Evolutionary conservation across 768 basidiomycete genomes (phyloP).

Genomic region (Trametes punicea): DNA sequence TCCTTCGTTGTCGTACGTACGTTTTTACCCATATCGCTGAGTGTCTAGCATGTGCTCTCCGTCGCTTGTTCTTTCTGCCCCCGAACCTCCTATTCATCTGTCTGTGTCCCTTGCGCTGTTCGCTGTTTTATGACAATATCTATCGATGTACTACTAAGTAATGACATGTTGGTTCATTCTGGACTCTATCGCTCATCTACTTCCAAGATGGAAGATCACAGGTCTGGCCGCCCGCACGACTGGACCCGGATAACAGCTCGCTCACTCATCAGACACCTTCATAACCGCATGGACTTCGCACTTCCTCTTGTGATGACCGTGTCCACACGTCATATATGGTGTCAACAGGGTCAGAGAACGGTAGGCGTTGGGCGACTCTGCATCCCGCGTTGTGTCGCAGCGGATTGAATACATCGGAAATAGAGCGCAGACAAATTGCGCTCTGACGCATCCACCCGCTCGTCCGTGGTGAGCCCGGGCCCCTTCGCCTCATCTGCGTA

Average conservation of each 20-base stretch:
- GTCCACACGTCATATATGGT: not conserved
- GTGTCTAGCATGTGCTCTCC: constrained; percentile 8
- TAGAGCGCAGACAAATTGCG: too few relatives aligned
- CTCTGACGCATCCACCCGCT: too few relatives aligned
- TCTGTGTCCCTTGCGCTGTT: not conserved
- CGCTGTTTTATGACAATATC: constrained; percentile 15
- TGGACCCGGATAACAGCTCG: not conserved
- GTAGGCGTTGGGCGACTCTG: too few relatives aligned
- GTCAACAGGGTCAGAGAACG: not conserved
- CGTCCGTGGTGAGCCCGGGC: not conserved
- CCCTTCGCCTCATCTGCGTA: not conserved
- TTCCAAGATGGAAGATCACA: not conserved
- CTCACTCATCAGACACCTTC: not conserved
- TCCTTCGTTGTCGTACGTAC: not conserved
- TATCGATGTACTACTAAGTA: constrained; percentile 9
- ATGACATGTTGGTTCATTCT: not conserved
- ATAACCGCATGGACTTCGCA: not conserved
- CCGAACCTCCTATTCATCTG: not conserved
- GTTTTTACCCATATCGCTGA: constrained; percentile 5
- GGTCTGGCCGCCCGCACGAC: not conserved
- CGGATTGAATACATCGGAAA: not conserved
- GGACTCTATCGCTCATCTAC: constrained; percentile 4
- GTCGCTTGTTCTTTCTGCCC: constrained; percentile 1
- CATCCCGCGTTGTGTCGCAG: too few relatives aligned
- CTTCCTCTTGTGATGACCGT: not conserved